Percentiles rank a stretch among this genome's conserved stretches.
Evolutionary conservation across 345 rosid species (phyloP).

Genomic region (Eutrema heterophyllum): DNA sequence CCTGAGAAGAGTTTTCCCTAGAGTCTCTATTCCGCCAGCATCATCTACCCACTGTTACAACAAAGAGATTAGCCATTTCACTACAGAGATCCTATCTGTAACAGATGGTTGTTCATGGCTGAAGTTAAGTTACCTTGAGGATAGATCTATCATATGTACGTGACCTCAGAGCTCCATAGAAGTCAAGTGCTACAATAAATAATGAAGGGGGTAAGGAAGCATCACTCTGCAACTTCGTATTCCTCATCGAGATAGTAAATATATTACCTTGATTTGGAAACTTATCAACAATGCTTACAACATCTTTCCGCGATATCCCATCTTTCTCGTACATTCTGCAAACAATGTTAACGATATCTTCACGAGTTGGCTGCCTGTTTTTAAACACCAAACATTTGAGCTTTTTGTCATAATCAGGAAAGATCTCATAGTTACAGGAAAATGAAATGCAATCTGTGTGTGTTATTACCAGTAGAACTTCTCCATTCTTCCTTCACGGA

Average conservation of each 20-base stretch:
- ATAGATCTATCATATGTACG: conserved; percentile 86
- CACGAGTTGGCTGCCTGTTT: conserved; percentile 85
- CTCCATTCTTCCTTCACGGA: conserved; percentile 99
- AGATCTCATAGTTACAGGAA: neutral
- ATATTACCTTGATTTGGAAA: conserved; percentile 87
- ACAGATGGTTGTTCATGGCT: neutral
- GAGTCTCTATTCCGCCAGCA: conserved; percentile 68
- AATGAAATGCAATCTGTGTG: neutral
- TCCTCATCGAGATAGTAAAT: neutral
- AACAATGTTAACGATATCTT: conserved; percentile 83
- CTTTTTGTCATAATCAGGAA: conserved; percentile 1
- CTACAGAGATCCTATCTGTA: neutral
- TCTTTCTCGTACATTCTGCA: conserved; percentile 86
- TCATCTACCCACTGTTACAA: conserved; percentile 74
- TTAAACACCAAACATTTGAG: conserved; percentile 16
- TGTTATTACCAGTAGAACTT: conserved; percentile 75
- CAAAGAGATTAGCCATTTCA: conserved; percentile 8
- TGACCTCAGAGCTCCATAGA: conserved; percentile 91
- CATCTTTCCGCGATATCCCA: conserved; percentile 64
- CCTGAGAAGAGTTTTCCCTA: conserved; percentile 62
- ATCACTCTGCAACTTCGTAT: neutral
- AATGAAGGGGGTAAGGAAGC: neutral
- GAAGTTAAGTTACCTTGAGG: conserved; percentile 49
- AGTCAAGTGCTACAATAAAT: conserved; percentile 68
- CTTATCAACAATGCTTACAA: conserved; percentile 54